A percentile compares a stretch with the other conserved stretches of the same genome.
These are phyloP conservation scores for Collariella sp. DNA, from an alignment of 495 filamentous ascomycete species.

Conservation along the genomic window DNA sequence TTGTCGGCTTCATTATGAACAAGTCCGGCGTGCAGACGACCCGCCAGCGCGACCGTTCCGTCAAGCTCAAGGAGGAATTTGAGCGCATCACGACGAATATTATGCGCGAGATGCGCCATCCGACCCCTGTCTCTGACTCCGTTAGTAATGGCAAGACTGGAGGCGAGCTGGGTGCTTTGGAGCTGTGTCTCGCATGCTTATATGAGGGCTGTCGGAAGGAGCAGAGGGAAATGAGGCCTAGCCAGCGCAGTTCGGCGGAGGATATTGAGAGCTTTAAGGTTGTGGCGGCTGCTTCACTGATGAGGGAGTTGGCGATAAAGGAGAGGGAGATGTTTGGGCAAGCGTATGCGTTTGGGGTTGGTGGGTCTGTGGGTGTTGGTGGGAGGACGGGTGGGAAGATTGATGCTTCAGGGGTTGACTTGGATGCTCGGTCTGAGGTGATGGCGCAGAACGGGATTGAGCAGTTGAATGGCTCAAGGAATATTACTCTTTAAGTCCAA, in stretches of 20 bases:
- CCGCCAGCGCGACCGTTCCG: conserved; percentile 55
- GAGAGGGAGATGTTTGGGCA: neutral
- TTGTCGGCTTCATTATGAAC: conserved; percentile 64
- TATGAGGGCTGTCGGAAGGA: conserved; percentile 13
- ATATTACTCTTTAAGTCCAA: no score
- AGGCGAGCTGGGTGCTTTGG: conserved; percentile 20
- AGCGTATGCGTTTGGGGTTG: neutral
- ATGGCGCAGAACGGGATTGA: neutral
- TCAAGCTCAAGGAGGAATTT: conserved; percentile 54
- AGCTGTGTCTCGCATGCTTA: conserved; percentile 36
- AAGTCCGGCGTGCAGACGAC: conserved; percentile 48
- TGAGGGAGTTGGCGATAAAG: conserved; percentile 26
- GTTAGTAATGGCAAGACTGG: neutral
- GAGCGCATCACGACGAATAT: conserved; percentile 42
- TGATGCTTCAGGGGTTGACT: no score
- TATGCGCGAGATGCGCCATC: conserved; percentile 32
- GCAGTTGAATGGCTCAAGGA: no score
- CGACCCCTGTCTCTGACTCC: neutral
- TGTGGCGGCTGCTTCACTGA: conserved; percentile 30
- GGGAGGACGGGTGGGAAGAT: no score
- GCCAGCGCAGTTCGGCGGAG: conserved; percentile 5
- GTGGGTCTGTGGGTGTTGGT: neutral
- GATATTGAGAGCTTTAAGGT: conserved; percentile 34
- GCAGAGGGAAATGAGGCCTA: neutral
- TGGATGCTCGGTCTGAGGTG: neutral